A percentile compares a stretch with the other conserved stretches of the same genome.
Evolutionary conservation across 352 stramenopile genomes (phyloP).

Genomic region (Phytopythium montanum): DNA sequence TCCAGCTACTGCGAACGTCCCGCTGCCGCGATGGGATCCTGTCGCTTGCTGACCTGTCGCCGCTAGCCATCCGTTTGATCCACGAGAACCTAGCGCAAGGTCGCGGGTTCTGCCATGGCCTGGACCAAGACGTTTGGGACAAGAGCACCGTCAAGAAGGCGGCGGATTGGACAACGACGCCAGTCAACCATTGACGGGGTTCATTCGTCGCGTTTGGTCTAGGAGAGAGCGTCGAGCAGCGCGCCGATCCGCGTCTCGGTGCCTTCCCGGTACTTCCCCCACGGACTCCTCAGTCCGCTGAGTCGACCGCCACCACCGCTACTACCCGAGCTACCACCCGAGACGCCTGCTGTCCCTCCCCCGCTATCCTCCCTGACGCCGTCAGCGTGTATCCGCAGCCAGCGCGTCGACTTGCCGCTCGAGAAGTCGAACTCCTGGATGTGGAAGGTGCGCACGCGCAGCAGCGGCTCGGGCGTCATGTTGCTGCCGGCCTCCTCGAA

Average conservation of each 20-base stretch:
- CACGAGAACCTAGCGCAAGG: conserved; percentile 17
- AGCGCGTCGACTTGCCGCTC: conserved; percentile 62
- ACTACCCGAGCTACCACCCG: not conserved
- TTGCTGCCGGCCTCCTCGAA: conserved; percentile 38
- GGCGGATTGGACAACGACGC: not conserved
- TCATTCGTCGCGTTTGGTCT: not conserved
- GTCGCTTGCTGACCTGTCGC: conserved; percentile 27
- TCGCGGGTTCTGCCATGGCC: conserved; percentile 16
- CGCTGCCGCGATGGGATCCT: conserved; percentile 23
- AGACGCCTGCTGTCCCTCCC: conserved; percentile 11
- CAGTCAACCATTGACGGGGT: not conserved
- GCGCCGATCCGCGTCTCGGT: conserved; percentile 34
- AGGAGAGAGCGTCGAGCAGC: conserved; percentile 35
- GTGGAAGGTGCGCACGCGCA: conserved; percentile 66
- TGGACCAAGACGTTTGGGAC: conserved; percentile 17
- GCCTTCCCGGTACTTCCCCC: conserved; percentile 16
- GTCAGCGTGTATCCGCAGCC: conserved; percentile 57
- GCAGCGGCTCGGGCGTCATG: conserved; percentile 52
- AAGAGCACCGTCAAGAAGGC: not conserved
- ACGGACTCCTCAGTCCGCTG: conserved; percentile 2
- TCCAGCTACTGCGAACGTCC: conserved; percentile 5
- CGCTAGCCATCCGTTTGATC: conserved; percentile 18
- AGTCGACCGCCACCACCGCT: not conserved
- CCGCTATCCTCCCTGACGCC: conserved; percentile 46
- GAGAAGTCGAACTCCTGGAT: conserved; percentile 81